A percentile compares a stretch with the other conserved stretches of the same genome.
phyloP scores from a whole-genome alignment of 306 rosid genomes.

The Lathyrus tuberosus region DNA sequence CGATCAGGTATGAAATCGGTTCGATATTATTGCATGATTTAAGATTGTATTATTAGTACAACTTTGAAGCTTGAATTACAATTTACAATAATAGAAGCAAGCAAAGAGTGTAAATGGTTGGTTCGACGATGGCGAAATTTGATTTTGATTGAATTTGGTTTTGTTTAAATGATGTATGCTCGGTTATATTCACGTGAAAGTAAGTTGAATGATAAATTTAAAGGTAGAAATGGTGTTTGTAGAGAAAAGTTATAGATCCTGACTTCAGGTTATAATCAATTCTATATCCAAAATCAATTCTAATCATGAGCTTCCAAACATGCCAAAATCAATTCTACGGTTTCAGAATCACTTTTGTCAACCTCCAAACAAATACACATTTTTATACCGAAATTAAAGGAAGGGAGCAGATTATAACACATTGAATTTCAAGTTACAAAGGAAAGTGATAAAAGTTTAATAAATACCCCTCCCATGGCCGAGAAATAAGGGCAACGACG shows the following conservation, averaged over 20 bases:
- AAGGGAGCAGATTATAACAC: conserved; percentile 6
- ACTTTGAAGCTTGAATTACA: conserved; percentile 17
- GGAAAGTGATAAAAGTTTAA: conserved; percentile 28
- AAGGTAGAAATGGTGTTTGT: background rate
- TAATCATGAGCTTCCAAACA: background rate
- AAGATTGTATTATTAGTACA: conserved; percentile 5
- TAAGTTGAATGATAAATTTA: background rate
- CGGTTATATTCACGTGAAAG: background rate
- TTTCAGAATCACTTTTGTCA: background rate
- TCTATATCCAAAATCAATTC: background rate
- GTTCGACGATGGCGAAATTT: background rate
- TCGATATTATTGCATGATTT: conserved; percentile 3
- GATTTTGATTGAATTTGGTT: background rate
- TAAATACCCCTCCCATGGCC: conserved; percentile 86
- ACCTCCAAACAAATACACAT: background rate
- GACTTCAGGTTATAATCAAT: background rate
- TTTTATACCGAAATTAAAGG: conserved; percentile 18
- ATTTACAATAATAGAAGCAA: conserved; percentile 4
- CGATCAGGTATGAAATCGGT: background rate
- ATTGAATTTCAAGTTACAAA: conserved; percentile 24
- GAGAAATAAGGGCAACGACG: conserved; percentile 72
- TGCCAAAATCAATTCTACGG: background rate
- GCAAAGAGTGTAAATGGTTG: background rate
- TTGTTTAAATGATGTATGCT: background rate
- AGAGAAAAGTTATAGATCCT: background rate